A percentile compares a stretch with the other conserved stretches of the same genome.
These are phyloP conservation scores for Fistulinella prunicolor DNA, from an alignment of 768 basidiomycete genomes.

Conservation along the genomic window DNA sequence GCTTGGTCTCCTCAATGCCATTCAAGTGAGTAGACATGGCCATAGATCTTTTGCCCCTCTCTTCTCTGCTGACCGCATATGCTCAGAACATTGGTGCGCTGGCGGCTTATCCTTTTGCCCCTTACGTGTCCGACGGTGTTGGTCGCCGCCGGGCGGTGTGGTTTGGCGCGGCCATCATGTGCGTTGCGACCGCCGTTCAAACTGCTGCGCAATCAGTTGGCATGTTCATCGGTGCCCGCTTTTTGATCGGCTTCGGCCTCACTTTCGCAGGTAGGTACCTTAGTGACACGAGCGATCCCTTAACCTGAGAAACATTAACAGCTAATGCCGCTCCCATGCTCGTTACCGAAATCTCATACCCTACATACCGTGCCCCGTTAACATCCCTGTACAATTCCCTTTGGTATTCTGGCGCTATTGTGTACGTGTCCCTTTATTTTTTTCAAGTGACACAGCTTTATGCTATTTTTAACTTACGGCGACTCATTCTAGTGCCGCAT, in stretches of 20 bases:
- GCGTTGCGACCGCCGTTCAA: conserved; percentile 63
- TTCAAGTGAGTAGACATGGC: conserved; percentile 47
- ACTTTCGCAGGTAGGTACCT: conserved; percentile 55
- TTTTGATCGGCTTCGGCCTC: conserved; percentile 74
- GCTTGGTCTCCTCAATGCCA: conserved; percentile 70
- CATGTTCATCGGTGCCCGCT: conserved; percentile 82
- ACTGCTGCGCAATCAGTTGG: conserved; percentile 67
- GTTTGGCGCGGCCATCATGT: conserved; percentile 70
- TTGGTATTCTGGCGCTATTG: conserved; percentile 82
- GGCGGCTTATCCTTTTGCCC: conserved; percentile 66
- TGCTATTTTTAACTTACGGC: not conserved
- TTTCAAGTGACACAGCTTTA: too few relatives aligned
- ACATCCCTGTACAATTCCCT: conserved; percentile 81
- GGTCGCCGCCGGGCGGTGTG: conserved; percentile 67
- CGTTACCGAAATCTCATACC: conserved; percentile 85
- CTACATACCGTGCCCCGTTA: conserved; percentile 73
- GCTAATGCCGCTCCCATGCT: conserved; percentile 78
- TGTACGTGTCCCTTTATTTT: conserved; percentile 44
- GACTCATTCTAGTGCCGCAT: conserved; percentile 54
- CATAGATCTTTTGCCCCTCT: too few relatives aligned
- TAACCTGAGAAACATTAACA: conserved; percentile 18
- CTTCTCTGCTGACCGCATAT: not conserved
- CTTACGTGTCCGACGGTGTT: conserved; percentile 68
- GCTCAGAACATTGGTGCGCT: conserved; percentile 65
- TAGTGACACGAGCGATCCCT: not conserved